Evolutionary conservation across 176 grass and related monocot species (phyloP).

Genomic region (Bothriochloa decipiens): DNA sequence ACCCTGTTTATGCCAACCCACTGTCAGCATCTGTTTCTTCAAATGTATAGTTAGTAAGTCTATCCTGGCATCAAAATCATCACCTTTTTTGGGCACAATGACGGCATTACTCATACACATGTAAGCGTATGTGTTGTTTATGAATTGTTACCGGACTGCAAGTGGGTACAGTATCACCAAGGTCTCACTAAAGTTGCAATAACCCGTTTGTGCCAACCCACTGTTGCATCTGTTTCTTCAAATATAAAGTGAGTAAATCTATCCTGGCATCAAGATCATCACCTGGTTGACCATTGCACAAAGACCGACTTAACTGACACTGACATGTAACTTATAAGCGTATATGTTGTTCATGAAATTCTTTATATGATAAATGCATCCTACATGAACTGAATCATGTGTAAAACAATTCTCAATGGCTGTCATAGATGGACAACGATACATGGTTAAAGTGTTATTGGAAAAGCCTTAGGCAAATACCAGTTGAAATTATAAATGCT

Average conservation of each 20-base stretch:
- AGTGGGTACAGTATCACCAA: slow-evolving; percentile 36
- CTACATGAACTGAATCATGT: not conserved
- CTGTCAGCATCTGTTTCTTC: not conserved
- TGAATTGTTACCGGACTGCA: slow-evolving; percentile 26
- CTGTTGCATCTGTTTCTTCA: not conserved
- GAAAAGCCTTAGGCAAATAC: too few relatives aligned
- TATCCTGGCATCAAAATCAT: slow-evolving; percentile 16
- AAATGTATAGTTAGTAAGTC: slow-evolving; percentile 11
- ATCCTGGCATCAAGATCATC: slow-evolving; percentile 10
- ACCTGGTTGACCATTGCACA: slow-evolving; percentile 15
- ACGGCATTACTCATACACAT: not conserved
- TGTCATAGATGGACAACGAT: too few relatives aligned
- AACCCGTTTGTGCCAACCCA: slow-evolving; percentile 23
- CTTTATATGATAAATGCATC: not conserved
- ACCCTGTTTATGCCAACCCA: slow-evolving; percentile 5
- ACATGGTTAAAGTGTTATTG: too few relatives aligned
- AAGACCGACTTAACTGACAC: not conserved
- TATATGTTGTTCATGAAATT: slow-evolving; percentile 2
- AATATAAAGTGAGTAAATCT: slow-evolving; percentile 21
- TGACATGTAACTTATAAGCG: not conserved
- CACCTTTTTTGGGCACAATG: too few relatives aligned
- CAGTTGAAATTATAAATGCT: too few relatives aligned
- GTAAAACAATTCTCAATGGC: too few relatives aligned
- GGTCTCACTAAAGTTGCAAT: slow-evolving; percentile 39
- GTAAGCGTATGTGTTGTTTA: not conserved